Percentiles rank a stretch among this genome's conserved stretches.
Conservation (phyloP, 305 asterid genomes). For the Plantago lanceolata region DNA sequence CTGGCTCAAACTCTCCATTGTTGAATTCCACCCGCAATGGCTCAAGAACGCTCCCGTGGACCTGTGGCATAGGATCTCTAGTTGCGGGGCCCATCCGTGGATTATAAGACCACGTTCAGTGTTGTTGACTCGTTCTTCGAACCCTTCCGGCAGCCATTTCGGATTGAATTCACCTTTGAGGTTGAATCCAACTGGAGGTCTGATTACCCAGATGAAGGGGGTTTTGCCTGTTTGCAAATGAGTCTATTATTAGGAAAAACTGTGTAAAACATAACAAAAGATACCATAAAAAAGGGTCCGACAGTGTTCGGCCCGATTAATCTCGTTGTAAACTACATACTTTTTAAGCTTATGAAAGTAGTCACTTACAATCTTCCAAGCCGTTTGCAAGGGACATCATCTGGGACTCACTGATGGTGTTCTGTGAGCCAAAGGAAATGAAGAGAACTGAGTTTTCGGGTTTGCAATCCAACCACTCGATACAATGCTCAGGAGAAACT, state of each 20-base stretch:
- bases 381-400: constrained; percentile 80
- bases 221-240: constrained; percentile 3
- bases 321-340: too few species aligned
- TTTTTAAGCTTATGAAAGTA: too few species aligned
- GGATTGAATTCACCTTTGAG: constrained; percentile 41
- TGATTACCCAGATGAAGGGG: constrained; percentile 66
- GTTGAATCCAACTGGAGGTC: constrained; percentile 68
- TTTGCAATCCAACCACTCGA: constrained; percentile 55
- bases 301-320: too few species aligned
- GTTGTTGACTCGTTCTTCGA: constrained; percentile 35
- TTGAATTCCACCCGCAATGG: constrained; percentile 91
- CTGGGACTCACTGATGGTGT: constrained; percentile 59
- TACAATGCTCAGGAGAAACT: constrained; percentile 56
- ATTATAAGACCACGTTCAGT: constrained; percentile 49
- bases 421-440: constrained; percentile 87
- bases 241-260: too few species aligned
- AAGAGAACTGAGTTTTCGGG: constrained; percentile 48
- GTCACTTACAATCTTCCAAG: constrained; percentile 42
- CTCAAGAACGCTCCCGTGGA: constrained; percentile 68
- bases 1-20: constrained; percentile 71
- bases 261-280: too few species aligned
- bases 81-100: constrained; percentile 79
- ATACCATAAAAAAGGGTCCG: too few species aligned
- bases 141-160: constrained; percentile 69
- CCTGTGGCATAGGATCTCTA: constrained; percentile 68